Evolutionary conservation across 257 asterid genomes (phyloP).

Genomic region (Eustoma russellianum): DNA sequence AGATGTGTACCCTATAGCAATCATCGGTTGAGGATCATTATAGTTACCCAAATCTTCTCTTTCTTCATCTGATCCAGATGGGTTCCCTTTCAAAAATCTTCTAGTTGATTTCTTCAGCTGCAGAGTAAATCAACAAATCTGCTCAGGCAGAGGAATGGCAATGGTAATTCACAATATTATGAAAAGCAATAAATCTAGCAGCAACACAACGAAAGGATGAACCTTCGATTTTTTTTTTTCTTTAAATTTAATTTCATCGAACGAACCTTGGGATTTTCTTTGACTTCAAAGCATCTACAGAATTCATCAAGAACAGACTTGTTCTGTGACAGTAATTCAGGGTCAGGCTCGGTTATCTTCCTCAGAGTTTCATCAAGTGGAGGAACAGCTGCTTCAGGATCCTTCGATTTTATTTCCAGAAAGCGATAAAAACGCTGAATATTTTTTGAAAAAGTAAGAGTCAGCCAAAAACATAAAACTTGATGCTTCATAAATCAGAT

Average conservation of each 20-base stretch:
- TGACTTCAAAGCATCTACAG: slow-evolving; percentile 52
- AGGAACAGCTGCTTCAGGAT: slow-evolving; percentile 66
- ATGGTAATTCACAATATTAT: too few species aligned
- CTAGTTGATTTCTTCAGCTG: slow-evolving; percentile 83
- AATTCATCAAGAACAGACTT: slow-evolving; percentile 56
- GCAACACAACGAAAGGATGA: too few species aligned
- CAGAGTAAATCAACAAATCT: slow-evolving; percentile 17
- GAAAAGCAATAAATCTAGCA: too few species aligned
- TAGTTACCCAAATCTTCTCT: slow-evolving; percentile 23
- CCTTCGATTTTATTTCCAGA: slow-evolving; percentile 81
- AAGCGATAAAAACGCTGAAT: slow-evolving; percentile 66
- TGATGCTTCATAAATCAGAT: background rate
- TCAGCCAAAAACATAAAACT: too few species aligned
- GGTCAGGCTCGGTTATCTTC: slow-evolving; percentile 73
- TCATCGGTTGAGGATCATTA: slow-evolving; percentile 44
- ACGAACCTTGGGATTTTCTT: slow-evolving; percentile 85
- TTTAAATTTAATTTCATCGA: too few species aligned
- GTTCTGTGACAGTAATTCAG: slow-evolving; percentile 46
- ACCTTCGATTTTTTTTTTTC: too few species aligned
- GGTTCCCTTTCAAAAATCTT: slow-evolving; percentile 56
- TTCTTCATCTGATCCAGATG: slow-evolving; percentile 62
- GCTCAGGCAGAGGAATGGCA: too few species aligned
- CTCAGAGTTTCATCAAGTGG: slow-evolving; percentile 79
- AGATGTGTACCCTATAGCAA: slow-evolving; percentile 39
- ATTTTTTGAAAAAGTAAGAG: background rate